Conservation (phyloP, 768 basidiomycete genomes). For the Tulasnella calospora region DNA sequence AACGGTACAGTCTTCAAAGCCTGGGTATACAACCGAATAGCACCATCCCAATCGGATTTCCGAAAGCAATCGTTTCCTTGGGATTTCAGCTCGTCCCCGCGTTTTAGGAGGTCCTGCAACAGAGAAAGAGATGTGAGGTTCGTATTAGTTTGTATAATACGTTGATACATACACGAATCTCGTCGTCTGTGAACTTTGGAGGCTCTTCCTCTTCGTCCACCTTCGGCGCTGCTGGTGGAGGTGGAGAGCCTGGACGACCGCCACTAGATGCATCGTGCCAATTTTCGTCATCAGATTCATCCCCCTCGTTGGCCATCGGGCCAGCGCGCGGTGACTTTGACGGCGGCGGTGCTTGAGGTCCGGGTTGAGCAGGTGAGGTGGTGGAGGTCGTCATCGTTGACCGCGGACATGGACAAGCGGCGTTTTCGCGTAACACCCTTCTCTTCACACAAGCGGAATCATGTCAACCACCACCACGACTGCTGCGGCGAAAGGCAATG, state of each 20-base stretch:
- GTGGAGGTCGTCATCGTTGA: not conserved
- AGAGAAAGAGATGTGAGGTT: not conserved
- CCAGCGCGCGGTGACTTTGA: not conserved
- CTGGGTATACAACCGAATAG: conserved; percentile 61
- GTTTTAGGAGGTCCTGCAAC: conserved; percentile 43
- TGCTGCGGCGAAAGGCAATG: not conserved
- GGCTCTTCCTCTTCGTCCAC: not conserved
- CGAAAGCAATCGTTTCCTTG: conserved; percentile 75
- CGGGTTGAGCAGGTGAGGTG: not conserved
- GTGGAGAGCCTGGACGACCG: not conserved
- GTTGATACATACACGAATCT: conserved; percentile 2
- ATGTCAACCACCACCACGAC: not conserved
- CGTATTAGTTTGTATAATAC: no score
- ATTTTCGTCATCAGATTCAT: conserved; percentile 13
- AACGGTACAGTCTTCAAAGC: conserved; percentile 63
- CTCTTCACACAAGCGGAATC: not conserved
- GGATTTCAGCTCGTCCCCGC: conserved; percentile 60
- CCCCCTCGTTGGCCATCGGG: not conserved
- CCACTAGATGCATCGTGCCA: conserved; percentile 15
- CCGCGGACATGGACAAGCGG: not conserved
- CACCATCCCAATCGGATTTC: conserved; percentile 59
- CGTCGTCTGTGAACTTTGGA: conserved; percentile 19
- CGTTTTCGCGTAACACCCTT: not conserved
- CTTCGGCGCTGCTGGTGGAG: not conserved
- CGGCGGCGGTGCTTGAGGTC: not conserved